A percentile compares a stretch with the other conserved stretches of the same genome.
These are phyloP conservation scores for Dothiorella sarmentorum DNA, from an alignment of 2,329 filamentous ascomycete genomes.

Conservation along the genomic window DNA sequence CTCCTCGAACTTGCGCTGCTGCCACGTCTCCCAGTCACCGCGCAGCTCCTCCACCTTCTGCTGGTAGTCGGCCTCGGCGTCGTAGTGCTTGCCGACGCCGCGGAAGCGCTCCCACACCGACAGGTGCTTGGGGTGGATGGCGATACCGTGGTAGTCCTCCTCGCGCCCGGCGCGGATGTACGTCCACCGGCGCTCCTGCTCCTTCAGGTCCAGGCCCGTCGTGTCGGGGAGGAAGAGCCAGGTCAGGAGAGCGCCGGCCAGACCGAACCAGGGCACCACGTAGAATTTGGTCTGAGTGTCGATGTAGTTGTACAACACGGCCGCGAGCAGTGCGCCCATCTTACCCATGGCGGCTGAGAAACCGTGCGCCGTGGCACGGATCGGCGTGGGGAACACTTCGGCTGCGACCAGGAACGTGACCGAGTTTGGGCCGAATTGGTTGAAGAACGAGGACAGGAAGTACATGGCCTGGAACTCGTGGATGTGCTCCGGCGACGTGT, in stretches of 20 bases:
- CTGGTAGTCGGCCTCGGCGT: constrained; percentile 78
- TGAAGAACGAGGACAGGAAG: constrained; percentile 97
- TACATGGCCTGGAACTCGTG: constrained; percentile 97
- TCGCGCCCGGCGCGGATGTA: constrained; percentile 78
- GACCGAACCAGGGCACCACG: constrained; percentile 92
- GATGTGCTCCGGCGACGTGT: constrained; percentile 67
- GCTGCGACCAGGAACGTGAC: constrained; percentile 95
- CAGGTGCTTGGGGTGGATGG: constrained; percentile 84
- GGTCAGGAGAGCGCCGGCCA: constrained; percentile 79
- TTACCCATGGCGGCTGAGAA: constrained; percentile 92
- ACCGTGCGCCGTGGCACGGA: constrained; percentile 90
- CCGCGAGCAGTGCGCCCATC: constrained; percentile 78
- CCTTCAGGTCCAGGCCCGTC: constrained; percentile 92
- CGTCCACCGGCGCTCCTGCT: constrained; percentile 90
- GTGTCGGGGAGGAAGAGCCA: constrained; percentile 91
- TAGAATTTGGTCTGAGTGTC: constrained; percentile 79
- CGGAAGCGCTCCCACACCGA: constrained; percentile 81
- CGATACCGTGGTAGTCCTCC: constrained; percentile 86
- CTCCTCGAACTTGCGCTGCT: constrained; percentile 51
- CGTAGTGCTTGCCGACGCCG: constrained; percentile 76
- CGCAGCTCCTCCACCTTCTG: constrained; percentile 82
- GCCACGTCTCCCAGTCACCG: constrained; percentile 52
- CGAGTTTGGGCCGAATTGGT: constrained; percentile 95
- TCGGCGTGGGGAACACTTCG: constrained; percentile 92
- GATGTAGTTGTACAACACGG: constrained; percentile 94